These are phyloP conservation scores for Hygrophoropsis aurantiaca DNA, from an alignment of 768 basidiomycete genomes.

Conservation along the genomic window DNA sequence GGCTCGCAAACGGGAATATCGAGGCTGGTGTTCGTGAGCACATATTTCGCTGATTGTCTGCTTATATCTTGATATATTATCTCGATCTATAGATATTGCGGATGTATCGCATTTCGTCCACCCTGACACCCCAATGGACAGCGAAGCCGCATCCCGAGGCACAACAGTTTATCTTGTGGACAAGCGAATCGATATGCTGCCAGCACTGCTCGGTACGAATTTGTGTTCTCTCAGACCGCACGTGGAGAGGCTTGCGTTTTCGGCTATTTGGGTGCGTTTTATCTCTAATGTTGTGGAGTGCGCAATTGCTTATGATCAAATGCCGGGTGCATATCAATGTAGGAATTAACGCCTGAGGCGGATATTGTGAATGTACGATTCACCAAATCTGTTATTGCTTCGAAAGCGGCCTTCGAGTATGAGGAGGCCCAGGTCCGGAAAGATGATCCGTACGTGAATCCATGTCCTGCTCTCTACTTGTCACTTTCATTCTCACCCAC, in stretches of 20 bases:
- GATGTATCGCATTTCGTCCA: slow-evolving; percentile 97
- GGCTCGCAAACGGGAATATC: slow-evolving; percentile 87
- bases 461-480: background rate
- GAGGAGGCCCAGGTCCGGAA: slow-evolving; percentile 93
- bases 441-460: slow-evolving; percentile 76
- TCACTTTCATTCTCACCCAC: background rate
- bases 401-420: slow-evolving; percentile 96
- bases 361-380: slow-evolving; percentile 90
- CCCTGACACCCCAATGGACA: slow-evolving; percentile 94
- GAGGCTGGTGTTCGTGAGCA: slow-evolving; percentile 97
- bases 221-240: slow-evolving; percentile 89
- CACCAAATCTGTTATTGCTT: slow-evolving; percentile 94
- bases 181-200: slow-evolving; percentile 98
- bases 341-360: slow-evolving; percentile 90
- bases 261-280: slow-evolving; percentile 82
- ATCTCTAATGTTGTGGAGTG: background rate
- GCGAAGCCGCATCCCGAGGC: slow-evolving; percentile 91
- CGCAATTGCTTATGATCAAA: too few species aligned
- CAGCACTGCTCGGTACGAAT: slow-evolving; percentile 90
- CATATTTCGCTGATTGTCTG: too few species aligned
- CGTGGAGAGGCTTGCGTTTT: slow-evolving; percentile 94
- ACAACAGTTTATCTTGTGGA: slow-evolving; percentile 98
- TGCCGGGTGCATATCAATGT: too few species aligned
- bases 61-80: background rate
- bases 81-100: slow-evolving; percentile 83